These are phyloP conservation scores for Geranomyces michiganensis DNA, from an alignment of 192 early-diverging fungal genomes.

Conservation along the genomic window DNA sequence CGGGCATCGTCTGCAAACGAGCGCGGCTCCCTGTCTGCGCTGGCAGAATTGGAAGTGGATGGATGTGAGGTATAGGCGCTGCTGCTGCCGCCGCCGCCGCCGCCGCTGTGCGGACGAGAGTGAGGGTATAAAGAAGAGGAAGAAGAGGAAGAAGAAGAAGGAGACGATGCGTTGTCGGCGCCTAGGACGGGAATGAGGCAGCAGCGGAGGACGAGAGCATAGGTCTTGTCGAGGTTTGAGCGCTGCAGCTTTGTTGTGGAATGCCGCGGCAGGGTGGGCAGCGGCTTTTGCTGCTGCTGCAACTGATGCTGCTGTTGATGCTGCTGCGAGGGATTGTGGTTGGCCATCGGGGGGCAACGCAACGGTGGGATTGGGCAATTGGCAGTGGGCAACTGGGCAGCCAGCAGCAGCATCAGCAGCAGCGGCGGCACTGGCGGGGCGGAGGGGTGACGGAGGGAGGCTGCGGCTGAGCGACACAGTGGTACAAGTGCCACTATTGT, in stretches of 20 bases:
- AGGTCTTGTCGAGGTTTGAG: slow-evolving; percentile 22
- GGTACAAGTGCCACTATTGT: too few species aligned
- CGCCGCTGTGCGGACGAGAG: neutral
- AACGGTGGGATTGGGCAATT: too few species aligned
- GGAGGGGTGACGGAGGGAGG: too few species aligned
- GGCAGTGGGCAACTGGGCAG: too few species aligned
- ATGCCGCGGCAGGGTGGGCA: slow-evolving; percentile 1
- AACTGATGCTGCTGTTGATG: neutral
- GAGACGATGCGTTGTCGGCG: neutral
- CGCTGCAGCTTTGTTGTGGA: slow-evolving; percentile 8
- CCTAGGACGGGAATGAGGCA: slow-evolving; percentile 30
- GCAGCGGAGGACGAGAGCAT: slow-evolving; percentile 24
- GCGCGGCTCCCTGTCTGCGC: neutral
- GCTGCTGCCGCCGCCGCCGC: neutral
- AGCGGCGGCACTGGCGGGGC: too few species aligned
- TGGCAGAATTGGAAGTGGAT: too few species aligned
- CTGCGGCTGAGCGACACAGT: too few species aligned
- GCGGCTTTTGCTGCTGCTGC: neutral
- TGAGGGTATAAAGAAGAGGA: neutral
- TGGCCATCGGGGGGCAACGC: too few species aligned
- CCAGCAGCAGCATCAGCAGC: too few species aligned
- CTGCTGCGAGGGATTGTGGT: too few species aligned
- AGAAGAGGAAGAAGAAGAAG: neutral
- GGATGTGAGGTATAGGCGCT: neutral
- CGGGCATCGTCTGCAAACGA: slow-evolving; percentile 22